A percentile compares a stretch with the other conserved stretches of the same genome.
Conservation (phyloP, 1,139 yeast species). For the Geotrichum australiense region DNA sequence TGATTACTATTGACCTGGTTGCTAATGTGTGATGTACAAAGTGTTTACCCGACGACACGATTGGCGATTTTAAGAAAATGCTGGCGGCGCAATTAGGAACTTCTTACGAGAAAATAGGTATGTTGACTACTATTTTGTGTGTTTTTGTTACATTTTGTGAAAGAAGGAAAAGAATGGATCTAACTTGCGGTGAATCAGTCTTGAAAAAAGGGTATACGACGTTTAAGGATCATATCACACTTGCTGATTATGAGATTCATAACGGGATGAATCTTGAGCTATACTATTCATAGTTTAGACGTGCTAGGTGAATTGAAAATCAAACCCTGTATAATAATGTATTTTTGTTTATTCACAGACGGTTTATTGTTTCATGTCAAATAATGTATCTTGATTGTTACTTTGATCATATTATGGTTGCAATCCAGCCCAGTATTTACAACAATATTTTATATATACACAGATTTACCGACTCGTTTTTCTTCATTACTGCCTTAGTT, state of each 20-base stretch:
- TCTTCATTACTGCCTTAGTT: too few species aligned
- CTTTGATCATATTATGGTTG: too few species aligned
- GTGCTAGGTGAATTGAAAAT: too few species aligned
- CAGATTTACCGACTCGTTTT: too few species aligned
- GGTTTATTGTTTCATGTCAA: too few species aligned
- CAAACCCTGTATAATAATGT: too few species aligned
- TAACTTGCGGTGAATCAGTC: constrained; percentile 19
- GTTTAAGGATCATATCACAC: constrained; percentile 79
- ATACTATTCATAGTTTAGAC: constrained; percentile 36
- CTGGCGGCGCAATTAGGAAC: constrained; percentile 80
- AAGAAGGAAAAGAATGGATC: neutral
- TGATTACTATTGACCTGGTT: neutral
- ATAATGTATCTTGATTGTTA: too few species aligned
- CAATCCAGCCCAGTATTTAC: too few species aligned
- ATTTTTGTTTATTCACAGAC: too few species aligned
- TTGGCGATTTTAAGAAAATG: constrained; percentile 88
- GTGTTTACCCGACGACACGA: constrained; percentile 74
- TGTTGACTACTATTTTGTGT: constrained; percentile 20
- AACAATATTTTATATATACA: neutral
- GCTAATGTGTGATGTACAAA: constrained; percentile 15
- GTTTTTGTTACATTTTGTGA: neutral
- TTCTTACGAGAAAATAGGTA: constrained; percentile 50
- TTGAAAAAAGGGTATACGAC: constrained; percentile 50
- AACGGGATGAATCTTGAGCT: constrained; percentile 83
- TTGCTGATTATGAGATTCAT: constrained; percentile 91